These are phyloP conservation scores for Lecanosticta acicola DNA, from an alignment of 2,329 filamentous ascomycete genomes.

Conservation along the genomic window DNA sequence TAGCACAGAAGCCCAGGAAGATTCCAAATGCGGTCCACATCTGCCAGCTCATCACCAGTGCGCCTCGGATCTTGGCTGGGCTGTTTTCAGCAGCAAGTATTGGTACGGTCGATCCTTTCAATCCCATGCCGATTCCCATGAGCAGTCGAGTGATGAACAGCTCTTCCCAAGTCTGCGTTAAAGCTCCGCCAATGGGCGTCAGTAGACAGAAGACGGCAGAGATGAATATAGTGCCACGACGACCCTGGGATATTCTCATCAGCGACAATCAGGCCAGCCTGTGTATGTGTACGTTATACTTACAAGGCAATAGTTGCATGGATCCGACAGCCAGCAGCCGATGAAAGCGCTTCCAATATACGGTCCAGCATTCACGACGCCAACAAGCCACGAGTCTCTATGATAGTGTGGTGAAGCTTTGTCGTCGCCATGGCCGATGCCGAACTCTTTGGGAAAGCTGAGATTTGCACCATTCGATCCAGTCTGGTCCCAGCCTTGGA, in stretches of 20 bases:
- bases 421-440: conserved; percentile 24
- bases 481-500: conserved; percentile 51
- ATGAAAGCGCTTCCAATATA: conserved; percentile 43
- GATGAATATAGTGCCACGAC: conserved; percentile 37
- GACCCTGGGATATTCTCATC: conserved; percentile 12
- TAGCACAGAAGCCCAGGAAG: conserved; percentile 41
- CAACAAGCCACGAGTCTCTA: conserved; percentile 55
- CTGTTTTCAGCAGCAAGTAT: conserved; percentile 52
- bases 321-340: conserved; percentile 36
- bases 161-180: conserved; percentile 50
- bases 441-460: conserved; percentile 40
- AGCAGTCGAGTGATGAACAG: conserved; percentile 36
- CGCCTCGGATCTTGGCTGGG: conserved; percentile 51
- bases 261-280: background rate
- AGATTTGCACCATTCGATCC: conserved; percentile 50
- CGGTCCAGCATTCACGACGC: conserved; percentile 57
- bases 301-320: conserved; percentile 34
- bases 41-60: conserved; percentile 52
- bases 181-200: conserved; percentile 61
- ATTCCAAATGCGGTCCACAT: conserved; percentile 47
- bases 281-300: background rate
- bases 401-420: conserved; percentile 31
- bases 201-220: conserved; percentile 54
- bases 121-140: conserved; percentile 41
- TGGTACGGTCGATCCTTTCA: conserved; percentile 42